Conservation (phyloP, 2,329 filamentous ascomycete species). For the Aspergillus tamarii region DNA sequence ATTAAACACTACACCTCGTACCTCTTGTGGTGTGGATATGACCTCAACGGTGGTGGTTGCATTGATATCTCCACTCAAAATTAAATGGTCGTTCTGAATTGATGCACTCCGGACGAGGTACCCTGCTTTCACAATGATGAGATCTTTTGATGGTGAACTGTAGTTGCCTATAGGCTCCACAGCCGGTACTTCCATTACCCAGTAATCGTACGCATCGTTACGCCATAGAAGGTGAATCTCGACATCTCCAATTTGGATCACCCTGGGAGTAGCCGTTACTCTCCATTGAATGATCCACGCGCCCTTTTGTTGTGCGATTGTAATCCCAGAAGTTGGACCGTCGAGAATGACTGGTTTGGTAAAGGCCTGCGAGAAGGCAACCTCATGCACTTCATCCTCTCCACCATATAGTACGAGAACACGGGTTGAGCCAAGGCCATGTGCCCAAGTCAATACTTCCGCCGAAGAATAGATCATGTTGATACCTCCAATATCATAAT, state of each 20-base stretch:
- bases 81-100: neutral
- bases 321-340: neutral
- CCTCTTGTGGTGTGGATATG: conserved; percentile 14
- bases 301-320: neutral
- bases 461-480: conserved; percentile 36
- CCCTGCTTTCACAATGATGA: conserved; percentile 31
- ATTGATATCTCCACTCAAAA: conserved; percentile 22
- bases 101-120: conserved; percentile 30
- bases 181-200: conserved; percentile 30
- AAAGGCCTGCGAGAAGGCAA: conserved; percentile 24
- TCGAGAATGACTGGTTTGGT: neutral
- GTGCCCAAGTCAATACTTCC: conserved; percentile 29
- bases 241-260: conserved; percentile 27
- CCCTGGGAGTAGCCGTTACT: conserved; percentile 12
- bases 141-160: conserved; percentile 24
- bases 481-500: conserved; percentile 32
- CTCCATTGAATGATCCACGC: conserved; percentile 19
- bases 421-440: neutral
- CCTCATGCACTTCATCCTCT: conserved; percentile 30
- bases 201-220: conserved; percentile 36
- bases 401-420: conserved; percentile 36
- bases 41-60: conserved; percentile 21
- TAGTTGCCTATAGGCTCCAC: conserved; percentile 25
- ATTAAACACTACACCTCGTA: neutral
- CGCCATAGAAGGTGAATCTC: conserved; percentile 32